phyloP scores from a whole-genome alignment of 305 asterid species.

The Fraxinus nigra region DNA sequence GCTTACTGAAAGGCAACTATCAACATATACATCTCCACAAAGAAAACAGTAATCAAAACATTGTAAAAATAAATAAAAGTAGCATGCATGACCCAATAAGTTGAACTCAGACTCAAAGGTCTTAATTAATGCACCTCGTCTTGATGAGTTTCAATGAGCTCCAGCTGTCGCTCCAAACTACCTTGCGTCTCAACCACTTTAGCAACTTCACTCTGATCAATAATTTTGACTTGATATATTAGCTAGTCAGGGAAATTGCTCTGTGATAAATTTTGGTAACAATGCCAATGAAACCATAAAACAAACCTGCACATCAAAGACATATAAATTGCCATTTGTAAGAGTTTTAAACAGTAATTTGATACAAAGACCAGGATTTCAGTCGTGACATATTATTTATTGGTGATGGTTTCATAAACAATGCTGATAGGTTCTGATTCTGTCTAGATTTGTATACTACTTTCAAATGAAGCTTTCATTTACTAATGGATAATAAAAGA shows the following conservation, averaged over 20 bases:
- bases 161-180: slow-evolving; percentile 82
- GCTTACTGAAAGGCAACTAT: not conserved
- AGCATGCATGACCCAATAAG: not conserved
- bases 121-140: slow-evolving; percentile 61
- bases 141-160: slow-evolving; percentile 94
- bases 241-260: slow-evolving; percentile 12
- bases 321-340: not conserved
- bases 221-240: slow-evolving; percentile 19
- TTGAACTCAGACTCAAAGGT: not conserved
- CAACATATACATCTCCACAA: not conserved
- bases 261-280: not conserved
- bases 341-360: slow-evolving; percentile 9
- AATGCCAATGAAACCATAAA: slow-evolving; percentile 3
- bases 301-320: not conserved
- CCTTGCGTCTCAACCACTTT: slow-evolving; percentile 88
- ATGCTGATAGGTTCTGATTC: slow-evolving; percentile 6
- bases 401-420: not conserved
- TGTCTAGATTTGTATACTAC: not conserved
- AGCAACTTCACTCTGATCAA: slow-evolving; percentile 81
- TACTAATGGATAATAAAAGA: not conserved
- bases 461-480: not conserved
- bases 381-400: not conserved
- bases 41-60: not conserved
- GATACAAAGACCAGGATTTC: not conserved
- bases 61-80: not conserved